These are phyloP conservation scores for Pyrrhoderma lamaoense DNA, from an alignment of 1,284 basidiomycete genomes.

Conservation along the genomic window DNA sequence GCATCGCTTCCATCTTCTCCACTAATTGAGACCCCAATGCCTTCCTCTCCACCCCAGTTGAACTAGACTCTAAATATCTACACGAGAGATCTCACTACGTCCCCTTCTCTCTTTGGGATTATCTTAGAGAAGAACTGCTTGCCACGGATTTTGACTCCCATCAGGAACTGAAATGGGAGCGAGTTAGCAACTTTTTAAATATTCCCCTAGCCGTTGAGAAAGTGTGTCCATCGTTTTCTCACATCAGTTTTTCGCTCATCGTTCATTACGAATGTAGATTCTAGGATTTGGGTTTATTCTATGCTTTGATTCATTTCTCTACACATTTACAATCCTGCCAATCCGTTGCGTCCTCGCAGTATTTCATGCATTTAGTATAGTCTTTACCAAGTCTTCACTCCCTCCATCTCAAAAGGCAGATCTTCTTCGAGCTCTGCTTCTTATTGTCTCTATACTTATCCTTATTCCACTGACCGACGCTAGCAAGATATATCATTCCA, in stretches of 20 bases:
- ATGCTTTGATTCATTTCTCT: slow-evolving; percentile 95
- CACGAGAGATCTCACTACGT: slow-evolving; percentile 22
- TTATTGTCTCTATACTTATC: slow-evolving; percentile 70
- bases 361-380: slow-evolving; percentile 48
- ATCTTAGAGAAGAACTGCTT: slow-evolving; percentile 78
- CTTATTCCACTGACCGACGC: slow-evolving; percentile 85
- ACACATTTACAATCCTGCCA: slow-evolving; percentile 96
- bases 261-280: slow-evolving; percentile 45
- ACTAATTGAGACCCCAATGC: slow-evolving; percentile 38
- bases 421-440: slow-evolving; percentile 73
- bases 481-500: slow-evolving; percentile 97
- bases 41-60: slow-evolving; percentile 20
- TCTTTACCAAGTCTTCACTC: slow-evolving; percentile 47
- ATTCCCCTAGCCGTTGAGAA: slow-evolving; percentile 94
- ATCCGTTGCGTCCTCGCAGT: slow-evolving; percentile 76
- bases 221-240: slow-evolving; percentile 33
- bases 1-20: slow-evolving; percentile 68
- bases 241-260: slow-evolving; percentile 7
- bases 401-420: slow-evolving; percentile 90
- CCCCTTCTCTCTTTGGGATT: slow-evolving; percentile 87
- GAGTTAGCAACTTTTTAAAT: slow-evolving; percentile 95
- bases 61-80: slow-evolving; percentile 20
- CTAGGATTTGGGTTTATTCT: slow-evolving; percentile 90
- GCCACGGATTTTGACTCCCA: slow-evolving; percentile 90
- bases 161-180: slow-evolving; percentile 92